Evolutionary conservation across 257 asterid species (phyloP).

Genomic region (Thymus quinquecostatus): DNA sequence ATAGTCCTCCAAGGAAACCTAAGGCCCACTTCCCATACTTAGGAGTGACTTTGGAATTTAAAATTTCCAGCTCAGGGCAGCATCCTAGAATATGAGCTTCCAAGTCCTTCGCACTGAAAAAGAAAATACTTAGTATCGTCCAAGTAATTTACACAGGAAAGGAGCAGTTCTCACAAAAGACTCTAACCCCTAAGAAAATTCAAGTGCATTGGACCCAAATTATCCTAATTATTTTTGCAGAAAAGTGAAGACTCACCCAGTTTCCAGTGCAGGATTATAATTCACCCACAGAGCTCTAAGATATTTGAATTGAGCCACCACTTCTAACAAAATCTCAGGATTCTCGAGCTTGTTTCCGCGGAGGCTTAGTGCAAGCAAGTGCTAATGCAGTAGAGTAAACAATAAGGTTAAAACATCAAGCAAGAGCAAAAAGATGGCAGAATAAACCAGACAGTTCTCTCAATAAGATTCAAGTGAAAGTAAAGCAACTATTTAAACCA

Average conservation of each 20-base stretch:
- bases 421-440: conserved; percentile 5
- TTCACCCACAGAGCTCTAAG: conserved; percentile 94
- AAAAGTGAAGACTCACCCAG: conserved; percentile 51
- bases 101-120: conserved; percentile 38
- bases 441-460: not conserved
- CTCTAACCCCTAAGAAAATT: conserved; percentile 19
- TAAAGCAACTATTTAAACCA: conserved; percentile 1
- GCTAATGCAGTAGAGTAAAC: conserved; percentile 45
- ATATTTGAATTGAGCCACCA: conserved; percentile 63
- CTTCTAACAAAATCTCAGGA: conserved; percentile 50
- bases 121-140: conserved; percentile 49
- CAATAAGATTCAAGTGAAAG: conserved; percentile 3
- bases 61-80: conserved; percentile 72
- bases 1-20: conserved; percentile 90
- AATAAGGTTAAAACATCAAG: conserved; percentile 21
- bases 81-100: conserved; percentile 54
- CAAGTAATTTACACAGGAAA: conserved; percentile 44
- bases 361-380: conserved; percentile 80
- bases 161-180: conserved; percentile 31
- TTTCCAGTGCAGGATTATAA: conserved; percentile 60
- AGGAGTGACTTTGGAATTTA: conserved; percentile 71
- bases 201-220: conserved; percentile 11
- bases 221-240: conserved; percentile 13
- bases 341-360: conserved; percentile 73
- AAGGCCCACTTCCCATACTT: conserved; percentile 86